Evolutionary conservation across 2,329 filamentous ascomycete species (phyloP), one percentile per base, ranked within the genome.

Genomic region (Colletotrichum neosansevieriae): DNA sequence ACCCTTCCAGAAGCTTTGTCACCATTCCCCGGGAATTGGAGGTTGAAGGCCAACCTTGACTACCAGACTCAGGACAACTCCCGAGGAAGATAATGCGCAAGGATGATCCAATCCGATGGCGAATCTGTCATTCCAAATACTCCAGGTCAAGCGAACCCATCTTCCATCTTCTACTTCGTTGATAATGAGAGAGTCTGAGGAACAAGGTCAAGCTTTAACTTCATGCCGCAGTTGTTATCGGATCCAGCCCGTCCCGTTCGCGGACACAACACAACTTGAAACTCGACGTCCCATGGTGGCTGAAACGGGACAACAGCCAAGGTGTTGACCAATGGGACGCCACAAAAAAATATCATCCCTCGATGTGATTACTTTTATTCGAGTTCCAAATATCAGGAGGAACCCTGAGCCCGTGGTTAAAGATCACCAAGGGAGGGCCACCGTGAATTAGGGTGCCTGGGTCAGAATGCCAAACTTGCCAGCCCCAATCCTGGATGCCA

Each of bases 221-320:
- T 70, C 29, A 51, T 69, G 67, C 67, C 64, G 45, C 59, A 64
- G 21, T 17, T 61, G 9, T 38, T 45, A 58, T 67, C 67, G 74
- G 73, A 73, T 70, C 69, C 67, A 70, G 49, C 44, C 71, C 70
- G 70, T 75, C 73, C 74, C 75, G 74, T 73, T 73, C 65, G 62
- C 61, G 70, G 63, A 53, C 69, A 60, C 70, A 56, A 62, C 54
- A 51, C 66, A 68, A 73, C 64, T 34, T 76, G 74, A 75, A 75
- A 75, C 74, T 63, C 54, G 51, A 57, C 40, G 36, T 67, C 24
- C 40, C 49, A 53, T 49, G 53, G 65, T 69, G 59, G 47, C 74
- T 75, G 74, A 76, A 75, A 76, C 73, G 65, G 49, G 50, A 45
- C 47, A 60, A 29, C 65, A 32, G 44, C 36, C 54, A 56, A 24